Percentiles rank a stretch among this genome's conserved stretches.
phyloP scores from a whole-genome alignment of 2,329 filamentous ascomycete species.

The Colletotrichum sp. region DNA sequence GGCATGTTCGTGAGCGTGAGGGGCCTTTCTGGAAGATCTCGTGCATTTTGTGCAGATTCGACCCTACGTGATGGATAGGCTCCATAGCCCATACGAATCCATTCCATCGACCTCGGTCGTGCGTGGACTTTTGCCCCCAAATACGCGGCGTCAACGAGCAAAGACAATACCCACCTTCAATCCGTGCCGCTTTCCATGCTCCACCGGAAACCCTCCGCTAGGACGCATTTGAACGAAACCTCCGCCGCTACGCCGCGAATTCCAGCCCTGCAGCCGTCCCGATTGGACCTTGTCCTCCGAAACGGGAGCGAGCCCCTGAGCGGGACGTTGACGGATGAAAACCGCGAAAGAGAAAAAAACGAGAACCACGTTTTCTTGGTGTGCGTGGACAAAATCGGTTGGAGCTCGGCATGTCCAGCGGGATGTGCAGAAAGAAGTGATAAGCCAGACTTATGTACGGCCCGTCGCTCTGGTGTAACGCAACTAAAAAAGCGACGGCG shows the following conservation, averaged over 20 bases:
- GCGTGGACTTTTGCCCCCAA: background rate
- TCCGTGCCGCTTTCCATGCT: background rate
- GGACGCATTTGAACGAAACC: conserved; percentile 8
- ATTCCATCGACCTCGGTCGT: background rate
- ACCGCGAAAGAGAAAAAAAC: background rate
- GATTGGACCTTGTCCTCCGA: conserved; percentile 1
- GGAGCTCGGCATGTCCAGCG: background rate
- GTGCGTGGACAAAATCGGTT: background rate
- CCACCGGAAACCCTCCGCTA: background rate
- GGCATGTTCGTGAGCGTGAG: background rate
- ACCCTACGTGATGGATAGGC: background rate
- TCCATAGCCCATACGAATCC: background rate
- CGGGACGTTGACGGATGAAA: background rate
- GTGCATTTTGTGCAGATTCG: background rate
- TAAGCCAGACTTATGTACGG: background rate
- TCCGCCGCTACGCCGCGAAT: background rate
- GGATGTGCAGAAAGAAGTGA: background rate
- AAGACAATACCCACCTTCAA: background rate
- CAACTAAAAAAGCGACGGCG: background rate
- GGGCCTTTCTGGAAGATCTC: background rate
- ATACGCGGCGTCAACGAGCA: background rate
- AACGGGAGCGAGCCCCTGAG: background rate
- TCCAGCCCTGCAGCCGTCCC: background rate
- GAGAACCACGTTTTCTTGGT: background rate
- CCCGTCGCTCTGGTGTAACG: background rate